Evolutionary conservation across 129 eudicot genomes (phyloP).

Genomic region (Gnaphalium uliginosum): DNA sequence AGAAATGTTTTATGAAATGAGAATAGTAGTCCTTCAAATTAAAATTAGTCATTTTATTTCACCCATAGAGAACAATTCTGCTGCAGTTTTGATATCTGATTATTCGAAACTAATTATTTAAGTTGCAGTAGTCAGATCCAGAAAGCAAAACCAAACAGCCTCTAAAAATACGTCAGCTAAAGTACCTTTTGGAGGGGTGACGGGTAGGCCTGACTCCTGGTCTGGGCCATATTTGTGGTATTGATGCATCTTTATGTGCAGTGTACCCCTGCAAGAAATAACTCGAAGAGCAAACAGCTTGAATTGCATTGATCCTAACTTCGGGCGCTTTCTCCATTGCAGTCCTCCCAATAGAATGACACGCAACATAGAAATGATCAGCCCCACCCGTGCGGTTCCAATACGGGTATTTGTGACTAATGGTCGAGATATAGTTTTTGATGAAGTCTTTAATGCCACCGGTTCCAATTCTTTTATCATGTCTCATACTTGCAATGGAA

Average conservation of each 20-base stretch:
- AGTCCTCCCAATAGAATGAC: slow-evolving; percentile 77
- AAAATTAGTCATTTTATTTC: no score
- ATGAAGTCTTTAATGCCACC: slow-evolving; percentile 64
- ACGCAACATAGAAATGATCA: slow-evolving; percentile 87
- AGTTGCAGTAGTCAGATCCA: neutral
- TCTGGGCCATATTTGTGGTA: slow-evolving; percentile 98
- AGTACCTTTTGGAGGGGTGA: slow-evolving; percentile 55
- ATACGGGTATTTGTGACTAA: slow-evolving; percentile 59
- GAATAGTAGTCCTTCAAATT: no score
- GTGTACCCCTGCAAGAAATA: slow-evolving; percentile 65
- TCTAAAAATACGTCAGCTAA: neutral
- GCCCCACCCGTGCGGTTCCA: slow-evolving; percentile 90
- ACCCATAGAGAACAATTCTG: no score
- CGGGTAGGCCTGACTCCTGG: slow-evolving; percentile 51
- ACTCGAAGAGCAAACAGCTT: slow-evolving; percentile 89
- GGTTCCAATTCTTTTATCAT: slow-evolving; percentile 70
- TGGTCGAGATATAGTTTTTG: slow-evolving; percentile 45
- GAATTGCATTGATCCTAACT: slow-evolving; percentile 82
- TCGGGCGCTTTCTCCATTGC: slow-evolving; percentile 76
- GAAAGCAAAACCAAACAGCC: neutral
- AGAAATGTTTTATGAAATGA: no score
- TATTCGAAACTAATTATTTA: neutral
- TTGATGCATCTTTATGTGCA: slow-evolving; percentile 79
- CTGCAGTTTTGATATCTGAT: neutral
- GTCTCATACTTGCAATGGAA: slow-evolving; percentile 78